These are phyloP conservation scores for Scheffersomyces illinoinensis DNA, from an alignment of 1,139 yeast species.

Conservation along the genomic window DNA sequence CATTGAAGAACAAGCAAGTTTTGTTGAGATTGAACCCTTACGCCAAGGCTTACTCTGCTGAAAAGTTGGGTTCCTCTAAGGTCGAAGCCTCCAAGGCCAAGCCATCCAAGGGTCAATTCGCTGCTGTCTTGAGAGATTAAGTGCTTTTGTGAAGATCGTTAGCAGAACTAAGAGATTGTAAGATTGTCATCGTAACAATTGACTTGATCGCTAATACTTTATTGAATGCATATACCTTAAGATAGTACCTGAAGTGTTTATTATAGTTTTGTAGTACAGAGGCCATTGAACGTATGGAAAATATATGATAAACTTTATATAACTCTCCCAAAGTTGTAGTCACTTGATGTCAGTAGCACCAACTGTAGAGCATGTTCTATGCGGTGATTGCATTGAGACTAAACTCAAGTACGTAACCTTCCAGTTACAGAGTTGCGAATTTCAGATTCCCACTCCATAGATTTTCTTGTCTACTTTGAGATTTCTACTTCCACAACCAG, in stretches of 20 bases:
- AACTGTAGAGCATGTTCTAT: not conserved
- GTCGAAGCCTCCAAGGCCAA: conserved; percentile 61
- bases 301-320: not conserved
- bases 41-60: conserved; percentile 95
- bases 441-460: not conserved
- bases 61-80: conserved; percentile 87
- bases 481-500: not conserved
- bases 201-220: not conserved
- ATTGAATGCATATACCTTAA: not conserved
- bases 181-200: not conserved
- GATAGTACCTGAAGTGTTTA: not conserved
- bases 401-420: not conserved
- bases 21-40: conserved; percentile 98
- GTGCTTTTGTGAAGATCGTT: conserved; percentile 2
- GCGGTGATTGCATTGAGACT: not conserved
- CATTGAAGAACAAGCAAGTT: conserved; percentile 99
- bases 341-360: not conserved
- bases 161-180: not conserved
- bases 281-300: not conserved
- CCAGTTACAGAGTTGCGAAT: not conserved
- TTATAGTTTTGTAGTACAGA: not conserved
- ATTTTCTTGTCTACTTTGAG: not conserved
- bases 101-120: conserved; percentile 75
- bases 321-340: not conserved
- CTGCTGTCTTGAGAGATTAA: conserved; percentile 61